These are phyloP conservation scores for Saxispiralis lemnorum DNA, from an alignment of 495 filamentous ascomycete species.

Conservation along the genomic window DNA sequence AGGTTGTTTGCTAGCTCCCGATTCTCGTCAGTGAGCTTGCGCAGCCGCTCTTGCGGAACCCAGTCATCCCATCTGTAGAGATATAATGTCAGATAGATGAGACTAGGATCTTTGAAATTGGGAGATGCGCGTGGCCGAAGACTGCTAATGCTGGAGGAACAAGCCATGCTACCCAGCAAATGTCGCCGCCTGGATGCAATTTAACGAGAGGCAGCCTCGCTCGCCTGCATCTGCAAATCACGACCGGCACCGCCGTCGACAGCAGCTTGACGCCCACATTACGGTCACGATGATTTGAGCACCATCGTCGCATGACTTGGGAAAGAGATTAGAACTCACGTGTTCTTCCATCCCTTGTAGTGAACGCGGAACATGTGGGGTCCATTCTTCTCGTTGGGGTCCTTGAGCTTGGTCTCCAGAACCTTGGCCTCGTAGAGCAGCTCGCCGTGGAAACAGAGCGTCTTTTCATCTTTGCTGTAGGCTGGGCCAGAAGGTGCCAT, in stretches of 20 bases:
- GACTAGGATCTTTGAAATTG: not conserved
- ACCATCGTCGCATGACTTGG: too few relatives aligned
- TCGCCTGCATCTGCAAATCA: too few relatives aligned
- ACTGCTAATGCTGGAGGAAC: too few relatives aligned
- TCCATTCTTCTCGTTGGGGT: conserved; percentile 53
- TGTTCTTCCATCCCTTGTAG: conserved; percentile 98
- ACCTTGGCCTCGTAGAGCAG: conserved; percentile 95
- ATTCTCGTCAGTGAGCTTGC: conserved; percentile 90
- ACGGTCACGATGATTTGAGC: too few relatives aligned
- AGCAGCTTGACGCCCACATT: too few relatives aligned
- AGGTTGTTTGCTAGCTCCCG: conserved; percentile 60
- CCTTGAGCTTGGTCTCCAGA: conserved; percentile 48
- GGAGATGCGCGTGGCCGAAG: not conserved
- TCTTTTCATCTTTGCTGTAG: conserved; percentile 78
- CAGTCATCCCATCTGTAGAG: conserved; percentile 80
- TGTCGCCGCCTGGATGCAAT: too few relatives aligned
- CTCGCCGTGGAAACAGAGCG: conserved; percentile 91
- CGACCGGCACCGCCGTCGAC: too few relatives aligned
- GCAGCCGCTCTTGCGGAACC: conserved; percentile 84
- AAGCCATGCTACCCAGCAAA: too few relatives aligned
- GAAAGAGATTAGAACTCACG: conserved; percentile 36
- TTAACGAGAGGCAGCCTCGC: too few relatives aligned
- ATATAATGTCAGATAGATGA: not conserved
- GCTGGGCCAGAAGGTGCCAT: conserved; percentile 32
- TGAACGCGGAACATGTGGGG: conserved; percentile 77